phyloP scores from a whole-genome alignment of 2,329 filamentous ascomycete genomes.

The Colletotrichum scovillei region DNA sequence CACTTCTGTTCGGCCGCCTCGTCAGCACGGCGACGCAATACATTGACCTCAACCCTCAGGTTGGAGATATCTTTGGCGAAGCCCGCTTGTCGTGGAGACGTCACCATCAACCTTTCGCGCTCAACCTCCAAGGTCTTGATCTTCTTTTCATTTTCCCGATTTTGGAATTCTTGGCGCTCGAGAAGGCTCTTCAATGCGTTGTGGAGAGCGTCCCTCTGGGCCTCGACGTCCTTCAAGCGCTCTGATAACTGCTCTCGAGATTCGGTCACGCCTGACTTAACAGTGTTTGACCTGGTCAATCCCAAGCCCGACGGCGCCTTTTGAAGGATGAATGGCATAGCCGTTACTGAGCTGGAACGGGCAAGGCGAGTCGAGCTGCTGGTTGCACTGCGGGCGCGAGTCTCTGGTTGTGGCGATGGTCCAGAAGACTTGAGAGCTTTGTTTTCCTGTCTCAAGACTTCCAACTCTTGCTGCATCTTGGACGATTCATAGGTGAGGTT shows the following conservation, averaged over 20 bases:
- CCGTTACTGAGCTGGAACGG: constrained; percentile 75
- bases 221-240: constrained; percentile 89
- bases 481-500: constrained; percentile 82
- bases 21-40: constrained; percentile 86
- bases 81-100: constrained; percentile 77
- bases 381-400: constrained; percentile 41
- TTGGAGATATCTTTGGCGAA: constrained; percentile 87
- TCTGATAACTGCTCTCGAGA: constrained; percentile 79
- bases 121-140: constrained; percentile 82
- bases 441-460: constrained; percentile 76
- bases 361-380: constrained; percentile 52
- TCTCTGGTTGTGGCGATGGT: constrained; percentile 23
- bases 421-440: constrained; percentile 63
- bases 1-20: constrained; percentile 96
- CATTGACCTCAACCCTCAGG: constrained; percentile 85
- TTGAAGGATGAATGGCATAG: constrained; percentile 54
- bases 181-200: constrained; percentile 86
- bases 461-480: constrained; percentile 88
- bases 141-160: constrained; percentile 84
- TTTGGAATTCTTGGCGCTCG: constrained; percentile 86
- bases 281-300: constrained; percentile 70
- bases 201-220: constrained; percentile 93
- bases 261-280: constrained; percentile 59
- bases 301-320: constrained; percentile 49
- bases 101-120: constrained; percentile 76